These are phyloP conservation scores for Halenospora varia DNA, from an alignment of 495 filamentous ascomycete species.

Conservation along the genomic window DNA sequence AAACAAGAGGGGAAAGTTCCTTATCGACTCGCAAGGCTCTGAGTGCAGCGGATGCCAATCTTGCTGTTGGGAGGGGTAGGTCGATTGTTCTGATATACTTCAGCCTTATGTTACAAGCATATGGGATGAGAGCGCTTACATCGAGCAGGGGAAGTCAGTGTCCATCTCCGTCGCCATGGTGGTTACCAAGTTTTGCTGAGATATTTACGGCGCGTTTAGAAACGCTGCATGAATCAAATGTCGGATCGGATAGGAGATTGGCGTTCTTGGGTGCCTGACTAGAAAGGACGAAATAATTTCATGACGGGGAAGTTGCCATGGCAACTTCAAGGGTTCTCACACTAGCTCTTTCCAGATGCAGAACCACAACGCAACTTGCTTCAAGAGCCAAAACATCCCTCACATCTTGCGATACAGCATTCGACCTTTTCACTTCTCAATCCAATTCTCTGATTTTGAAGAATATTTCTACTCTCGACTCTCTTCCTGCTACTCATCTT, in stretches of 20 bases:
- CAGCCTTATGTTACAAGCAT: neutral
- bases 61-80: conserved; percentile 78
- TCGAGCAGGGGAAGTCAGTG: conserved; percentile 62
- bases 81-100: conserved; percentile 58
- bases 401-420: neutral
- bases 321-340: neutral
- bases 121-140: conserved; percentile 46
- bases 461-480: conserved; percentile 7
- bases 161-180: conserved; percentile 33
- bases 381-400: conserved; percentile 18
- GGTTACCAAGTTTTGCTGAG: neutral
- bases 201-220: too few relatives aligned
- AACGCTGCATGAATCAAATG: conserved; percentile 18
- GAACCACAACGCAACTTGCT: conserved; percentile 7
- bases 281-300: neutral
- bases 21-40: conserved; percentile 78
- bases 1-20: conserved; percentile 81
- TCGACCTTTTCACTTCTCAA: conserved; percentile 6
- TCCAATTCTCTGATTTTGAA: neutral
- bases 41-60: conserved; percentile 73
- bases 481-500: neutral
- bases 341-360: conserved; percentile 17
- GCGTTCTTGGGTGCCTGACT: neutral
- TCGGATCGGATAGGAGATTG: conserved; percentile 1
- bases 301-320: conserved; percentile 3